phyloP scores from a whole-genome alignment of 495 filamentous ascomycete species.

The Tuber borchii region DNA sequence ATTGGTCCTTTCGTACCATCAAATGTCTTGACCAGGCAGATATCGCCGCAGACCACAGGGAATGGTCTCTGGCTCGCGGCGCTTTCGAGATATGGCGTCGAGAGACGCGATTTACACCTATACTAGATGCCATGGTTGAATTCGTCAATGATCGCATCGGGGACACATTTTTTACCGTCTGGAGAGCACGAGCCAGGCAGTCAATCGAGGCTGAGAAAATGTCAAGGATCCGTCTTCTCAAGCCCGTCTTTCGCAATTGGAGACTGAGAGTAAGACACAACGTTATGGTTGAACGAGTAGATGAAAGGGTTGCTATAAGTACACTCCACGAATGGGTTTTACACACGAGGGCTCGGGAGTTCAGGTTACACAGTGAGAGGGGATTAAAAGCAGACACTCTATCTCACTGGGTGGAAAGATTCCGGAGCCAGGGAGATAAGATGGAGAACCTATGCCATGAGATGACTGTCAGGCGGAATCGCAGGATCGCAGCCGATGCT shows the following conservation, averaged over 20 bases:
- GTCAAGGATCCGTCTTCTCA: constrained; percentile 10
- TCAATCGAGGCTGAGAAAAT: constrained; percentile 22
- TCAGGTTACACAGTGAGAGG: constrained; percentile 4
- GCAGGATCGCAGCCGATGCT: constrained; percentile 2
- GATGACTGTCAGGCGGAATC: constrained; percentile 14
- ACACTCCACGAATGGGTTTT: constrained; percentile 23
- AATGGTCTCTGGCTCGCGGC: constrained; percentile 30
- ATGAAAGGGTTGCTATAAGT: constrained; percentile 5
- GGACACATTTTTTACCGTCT: constrained; percentile 20
- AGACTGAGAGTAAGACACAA: constrained; percentile 23
- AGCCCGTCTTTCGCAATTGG: constrained; percentile 24
- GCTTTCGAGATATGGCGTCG: constrained; percentile 35
- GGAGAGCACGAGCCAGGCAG: constrained; percentile 33
- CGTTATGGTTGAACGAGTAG: constrained; percentile 20
- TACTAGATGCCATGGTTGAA: constrained; percentile 14
- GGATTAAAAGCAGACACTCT: constrained; percentile 6
- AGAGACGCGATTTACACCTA: constrained; percentile 25
- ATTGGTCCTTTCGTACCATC: constrained; percentile 34
- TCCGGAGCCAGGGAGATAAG: not conserved
- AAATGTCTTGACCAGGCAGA: constrained; percentile 29
- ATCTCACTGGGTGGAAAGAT: constrained; percentile 11
- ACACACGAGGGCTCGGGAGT: constrained; percentile 14
- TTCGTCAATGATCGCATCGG: constrained; percentile 25
- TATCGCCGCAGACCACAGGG: constrained; percentile 29
- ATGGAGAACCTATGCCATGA: constrained; percentile 10